Percentiles rank a stretch among this genome's conserved stretches.
phyloP scores from a whole-genome alignment of 2,329 filamentous ascomycete species.

The Epichloe sibirici region DNA sequence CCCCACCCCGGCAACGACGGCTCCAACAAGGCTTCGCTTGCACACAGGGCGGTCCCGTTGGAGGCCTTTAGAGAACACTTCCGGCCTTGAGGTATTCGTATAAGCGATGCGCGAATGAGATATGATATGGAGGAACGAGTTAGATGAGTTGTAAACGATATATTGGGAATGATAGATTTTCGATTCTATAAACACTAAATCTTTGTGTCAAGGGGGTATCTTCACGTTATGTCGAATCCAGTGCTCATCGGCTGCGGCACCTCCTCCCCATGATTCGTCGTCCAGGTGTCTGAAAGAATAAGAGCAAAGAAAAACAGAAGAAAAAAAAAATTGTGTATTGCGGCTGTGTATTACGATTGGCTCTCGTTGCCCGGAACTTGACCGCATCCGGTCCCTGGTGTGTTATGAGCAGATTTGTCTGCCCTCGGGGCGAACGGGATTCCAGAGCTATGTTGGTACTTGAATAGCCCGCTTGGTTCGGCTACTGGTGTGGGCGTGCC shows the following conservation, averaged over 20 bases:
- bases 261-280: no score
- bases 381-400: not conserved
- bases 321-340: no score
- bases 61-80: constrained; percentile 25
- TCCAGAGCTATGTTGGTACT: constrained; percentile 24
- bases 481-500: constrained; percentile 22
- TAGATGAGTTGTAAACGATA: no score
- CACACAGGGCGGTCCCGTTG: constrained; percentile 32
- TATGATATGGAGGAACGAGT: no score
- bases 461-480: constrained; percentile 21
- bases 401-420: not conserved
- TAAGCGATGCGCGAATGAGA: no score
- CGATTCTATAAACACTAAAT: no score
- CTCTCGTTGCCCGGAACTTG: not conserved
- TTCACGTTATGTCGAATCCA: no score
- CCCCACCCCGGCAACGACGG: constrained; percentile 18
- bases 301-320: no score
- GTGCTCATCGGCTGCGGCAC: no score
- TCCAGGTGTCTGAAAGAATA: no score
- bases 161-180: no score
- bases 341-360: not conserved
- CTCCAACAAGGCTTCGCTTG: constrained; percentile 22
- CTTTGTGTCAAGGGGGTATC: no score
- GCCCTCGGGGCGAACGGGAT: constrained; percentile 34
- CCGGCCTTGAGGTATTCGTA: not conserved